A percentile compares a stretch with the other conserved stretches of the same genome.
Conservation (phyloP, 2,329 filamentous ascomycete species). For the Phialemoniopsis sp. region DNA sequence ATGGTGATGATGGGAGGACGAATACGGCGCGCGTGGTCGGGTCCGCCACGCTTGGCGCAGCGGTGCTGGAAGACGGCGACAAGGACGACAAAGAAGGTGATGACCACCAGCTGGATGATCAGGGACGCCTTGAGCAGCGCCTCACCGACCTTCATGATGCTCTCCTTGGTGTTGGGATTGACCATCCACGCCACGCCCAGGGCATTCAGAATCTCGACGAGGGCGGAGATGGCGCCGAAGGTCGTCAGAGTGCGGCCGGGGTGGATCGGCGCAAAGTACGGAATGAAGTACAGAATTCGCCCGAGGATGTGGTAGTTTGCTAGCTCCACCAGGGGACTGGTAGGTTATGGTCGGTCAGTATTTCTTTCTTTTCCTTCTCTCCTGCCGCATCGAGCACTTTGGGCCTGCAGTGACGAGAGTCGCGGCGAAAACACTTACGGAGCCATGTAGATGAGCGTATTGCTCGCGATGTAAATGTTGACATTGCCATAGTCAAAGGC, state of each 20-base stretch:
- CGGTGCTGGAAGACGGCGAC: conserved; percentile 41
- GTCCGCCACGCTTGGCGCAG: too few relatives aligned
- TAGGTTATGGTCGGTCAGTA: neutral
- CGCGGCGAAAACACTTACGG: conserved; percentile 30
- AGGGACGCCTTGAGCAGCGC: conserved; percentile 45
- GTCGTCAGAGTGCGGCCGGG: conserved; percentile 37
- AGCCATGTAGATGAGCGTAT: conserved; percentile 32
- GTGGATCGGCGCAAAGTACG: conserved; percentile 51
- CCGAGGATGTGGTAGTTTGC: conserved; percentile 62
- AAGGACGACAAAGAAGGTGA: conserved; percentile 42
- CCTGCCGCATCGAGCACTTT: too few relatives aligned
- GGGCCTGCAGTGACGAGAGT: too few relatives aligned
- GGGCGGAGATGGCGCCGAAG: conserved; percentile 40
- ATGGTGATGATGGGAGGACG: conserved; percentile 36
- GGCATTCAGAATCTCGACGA: conserved; percentile 44
- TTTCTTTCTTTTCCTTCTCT: neutral
- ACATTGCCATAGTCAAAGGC: conserved; percentile 30
- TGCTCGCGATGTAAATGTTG: conserved; percentile 22
- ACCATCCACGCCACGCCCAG: conserved; percentile 43
- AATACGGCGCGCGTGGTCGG: conserved; percentile 22
- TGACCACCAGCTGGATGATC: conserved; percentile 50
- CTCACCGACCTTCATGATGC: conserved; percentile 34
- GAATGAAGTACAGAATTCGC: conserved; percentile 58
- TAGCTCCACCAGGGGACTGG: conserved; percentile 57
- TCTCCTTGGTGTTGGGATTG: conserved; percentile 34